A percentile compares a stretch with the other conserved stretches of the same genome.
Evolutionary conservation across 225 moss, liverwort and hornwort genomes (phyloP).

Genomic region (Rhytidiadelphus loreus): DNA sequence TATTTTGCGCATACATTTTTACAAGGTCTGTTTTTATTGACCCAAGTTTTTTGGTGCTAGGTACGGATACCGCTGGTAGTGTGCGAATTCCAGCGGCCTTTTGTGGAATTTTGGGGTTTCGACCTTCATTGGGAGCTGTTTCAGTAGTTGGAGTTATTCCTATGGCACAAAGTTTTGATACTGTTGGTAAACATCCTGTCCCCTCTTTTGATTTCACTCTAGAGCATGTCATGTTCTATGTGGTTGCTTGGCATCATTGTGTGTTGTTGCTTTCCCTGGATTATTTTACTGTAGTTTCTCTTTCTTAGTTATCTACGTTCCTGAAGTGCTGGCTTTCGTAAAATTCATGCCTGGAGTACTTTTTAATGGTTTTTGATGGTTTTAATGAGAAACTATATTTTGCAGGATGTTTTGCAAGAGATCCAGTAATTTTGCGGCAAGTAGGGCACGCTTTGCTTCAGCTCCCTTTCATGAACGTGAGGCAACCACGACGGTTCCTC

Average conservation of each 20-base stretch:
- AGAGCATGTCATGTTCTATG: background rate
- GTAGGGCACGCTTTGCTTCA: constrained; percentile 91
- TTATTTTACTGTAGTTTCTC: background rate
- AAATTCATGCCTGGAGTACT: background rate
- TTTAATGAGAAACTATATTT: background rate
- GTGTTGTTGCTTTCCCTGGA: background rate
- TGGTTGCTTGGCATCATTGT: background rate
- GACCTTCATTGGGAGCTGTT: constrained; percentile 89
- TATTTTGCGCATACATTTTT: background rate
- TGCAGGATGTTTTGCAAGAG: constrained; percentile 92
- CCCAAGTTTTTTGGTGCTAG: constrained; percentile 18
- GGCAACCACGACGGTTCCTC: constrained; percentile 73
- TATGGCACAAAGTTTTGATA: constrained; percentile 91
- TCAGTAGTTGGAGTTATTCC: constrained; percentile 60
- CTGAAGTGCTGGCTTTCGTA: background rate
- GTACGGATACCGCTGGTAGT: constrained; percentile 91
- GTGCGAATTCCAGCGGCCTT: constrained; percentile 82
- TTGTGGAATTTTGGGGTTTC: constrained; percentile 92
- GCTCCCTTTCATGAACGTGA: constrained; percentile 65
- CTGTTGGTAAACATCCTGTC: constrained; percentile 57
- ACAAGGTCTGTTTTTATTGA: background rate
- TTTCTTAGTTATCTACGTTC: background rate
- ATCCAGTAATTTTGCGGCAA: constrained; percentile 74
- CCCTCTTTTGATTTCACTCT: background rate
- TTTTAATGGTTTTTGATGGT: background rate